Percentiles rank a stretch among this genome's conserved stretches.
phyloP scores from a whole-genome alignment of 1,284 basidiomycete species.

The Macrocybe sp. region DNA sequence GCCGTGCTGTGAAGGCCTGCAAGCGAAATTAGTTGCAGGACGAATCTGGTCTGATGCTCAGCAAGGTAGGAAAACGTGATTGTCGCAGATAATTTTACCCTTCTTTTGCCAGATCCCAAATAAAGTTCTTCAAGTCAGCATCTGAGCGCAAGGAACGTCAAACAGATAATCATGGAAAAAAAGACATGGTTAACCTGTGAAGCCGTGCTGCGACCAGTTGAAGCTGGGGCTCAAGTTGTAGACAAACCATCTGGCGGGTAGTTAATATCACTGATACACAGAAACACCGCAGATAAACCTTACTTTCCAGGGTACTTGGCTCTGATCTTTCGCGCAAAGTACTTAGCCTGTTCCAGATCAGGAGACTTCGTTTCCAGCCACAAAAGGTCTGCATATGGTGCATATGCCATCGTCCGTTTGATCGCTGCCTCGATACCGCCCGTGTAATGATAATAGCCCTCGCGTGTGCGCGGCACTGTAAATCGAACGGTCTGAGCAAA shows the following conservation, averaged over 20 bases:
- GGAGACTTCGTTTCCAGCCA: constrained; percentile 92
- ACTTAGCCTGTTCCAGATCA: constrained; percentile 74
- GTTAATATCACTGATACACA: background rate
- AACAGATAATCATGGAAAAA: background rate
- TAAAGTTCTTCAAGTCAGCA: constrained; percentile 75
- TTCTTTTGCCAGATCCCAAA: constrained; percentile 91
- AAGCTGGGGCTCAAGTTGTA: constrained; percentile 94
- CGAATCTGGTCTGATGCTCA: constrained; percentile 47
- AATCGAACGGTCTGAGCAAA: background rate
- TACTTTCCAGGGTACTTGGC: constrained; percentile 71
- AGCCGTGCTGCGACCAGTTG: constrained; percentile 87
- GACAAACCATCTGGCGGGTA: constrained; percentile 72
- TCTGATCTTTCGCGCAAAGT: constrained; percentile 76
- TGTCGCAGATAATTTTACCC: constrained; percentile 43
- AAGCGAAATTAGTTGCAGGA: constrained; percentile 81
- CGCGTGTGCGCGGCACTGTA: constrained; percentile 79
- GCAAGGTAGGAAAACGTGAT: constrained; percentile 1
- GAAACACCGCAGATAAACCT: constrained; percentile 11
- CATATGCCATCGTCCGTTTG: constrained; percentile 75
- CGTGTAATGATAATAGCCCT: constrained; percentile 89
- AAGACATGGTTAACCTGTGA: constrained; percentile 43
- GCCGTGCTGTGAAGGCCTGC: constrained; percentile 88
- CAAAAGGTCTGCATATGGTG: constrained; percentile 79
- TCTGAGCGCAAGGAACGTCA: constrained; percentile 32
- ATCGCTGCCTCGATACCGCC: constrained; percentile 85